Evolutionary conservation across 352 stramenopile species (phyloP), one percentile per base, ranked within the genome.

Genomic region (Elongisporangium undulatum): DNA sequence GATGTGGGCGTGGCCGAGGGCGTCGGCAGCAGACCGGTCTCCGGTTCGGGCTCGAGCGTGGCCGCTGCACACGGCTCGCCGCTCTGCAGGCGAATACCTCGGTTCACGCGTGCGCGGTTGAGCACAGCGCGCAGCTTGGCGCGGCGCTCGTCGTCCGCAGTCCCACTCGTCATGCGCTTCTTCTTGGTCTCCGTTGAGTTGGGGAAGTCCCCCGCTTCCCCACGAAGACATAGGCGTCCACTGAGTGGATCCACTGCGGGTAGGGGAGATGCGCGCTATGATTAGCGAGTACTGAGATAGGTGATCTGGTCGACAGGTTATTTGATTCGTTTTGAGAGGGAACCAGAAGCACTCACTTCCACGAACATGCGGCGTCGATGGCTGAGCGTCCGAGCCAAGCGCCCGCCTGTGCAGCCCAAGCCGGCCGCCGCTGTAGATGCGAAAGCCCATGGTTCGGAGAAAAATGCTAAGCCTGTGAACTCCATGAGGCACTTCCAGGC

Each of bases 401-500:
- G 4, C 10, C 34, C 34, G 34, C 13, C 9, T 2, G 34, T 45
- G 34, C 1, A 45, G 34, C 34, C 34, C 34, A 45, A 45, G 9
- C 5, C 34, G 3, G 34, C 34, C 10, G 34, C 34, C 10, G 9
- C 10, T 45, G 12, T 12, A 38, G 50, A 59, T 21, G 16, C 22
- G 54, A n/a, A 5, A n/a, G 20, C 61, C 16, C 34, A 51, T 17
- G 49, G 41, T 12, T 45, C 17, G 8, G 4, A 24, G 13, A 26
- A 45, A 12, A 1, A 38, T 3, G 12, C 9, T 9, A 49, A 26
- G n/a, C 17, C 34, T 51, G 21, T 57, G 9, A 75, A 74, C 48
- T 68, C 76, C 0, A 75, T 71, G 61, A 63, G 71, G 45, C 83
- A 92, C 56, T 92, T 92, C 50, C 66, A 73, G 16, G 72, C 65